Evolutionary conservation across 202 grass and related monocot genomes (phyloP).

Genomic region (Saccharum hybrid): DNA sequence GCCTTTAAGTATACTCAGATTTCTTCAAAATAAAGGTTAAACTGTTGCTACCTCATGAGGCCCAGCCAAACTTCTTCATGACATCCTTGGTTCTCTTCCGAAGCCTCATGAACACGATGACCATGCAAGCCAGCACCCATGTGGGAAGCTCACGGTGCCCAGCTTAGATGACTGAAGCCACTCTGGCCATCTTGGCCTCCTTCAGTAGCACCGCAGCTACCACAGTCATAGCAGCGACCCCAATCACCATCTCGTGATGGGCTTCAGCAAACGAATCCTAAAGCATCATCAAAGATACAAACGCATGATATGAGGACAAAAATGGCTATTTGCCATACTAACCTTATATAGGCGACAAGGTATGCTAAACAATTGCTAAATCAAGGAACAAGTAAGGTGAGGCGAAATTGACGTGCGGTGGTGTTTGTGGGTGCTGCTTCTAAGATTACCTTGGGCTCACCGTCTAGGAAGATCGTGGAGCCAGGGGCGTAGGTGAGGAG

Average conservation of each 20-base stretch:
- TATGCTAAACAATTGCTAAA: slow-evolving; percentile 9
- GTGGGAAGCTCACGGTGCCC: slow-evolving; percentile 65
- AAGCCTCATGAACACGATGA: slow-evolving; percentile 78
- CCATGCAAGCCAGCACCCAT: slow-evolving; percentile 88
- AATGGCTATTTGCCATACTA: neutral
- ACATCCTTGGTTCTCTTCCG: slow-evolving; percentile 83
- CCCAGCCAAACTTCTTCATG: slow-evolving; percentile 83
- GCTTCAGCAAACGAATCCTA: slow-evolving; percentile 93
- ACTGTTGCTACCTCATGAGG: slow-evolving; percentile 35
- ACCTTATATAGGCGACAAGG: neutral
- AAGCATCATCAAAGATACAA: slow-evolving; percentile 42
- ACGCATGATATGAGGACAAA: neutral
- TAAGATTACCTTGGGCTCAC: slow-evolving; percentile 81
- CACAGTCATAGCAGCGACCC: slow-evolving; percentile 49
- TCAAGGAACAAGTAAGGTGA: neutral
- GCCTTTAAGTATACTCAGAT: slow-evolving; percentile 10
- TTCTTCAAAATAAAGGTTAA: slow-evolving; percentile 3
- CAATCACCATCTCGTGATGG: slow-evolving; percentile 81
- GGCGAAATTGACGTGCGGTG: neutral
- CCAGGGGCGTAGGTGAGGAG: slow-evolving; percentile 70
- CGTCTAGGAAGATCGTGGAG: slow-evolving; percentile 74
- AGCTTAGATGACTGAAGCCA: slow-evolving; percentile 65
- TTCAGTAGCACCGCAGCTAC: slow-evolving; percentile 65
- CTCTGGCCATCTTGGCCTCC: slow-evolving; percentile 67
- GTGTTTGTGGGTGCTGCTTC: neutral